Base-by-base conservation (phyloP, 345 rosid species). In the Durio zibethinus region DNA sequence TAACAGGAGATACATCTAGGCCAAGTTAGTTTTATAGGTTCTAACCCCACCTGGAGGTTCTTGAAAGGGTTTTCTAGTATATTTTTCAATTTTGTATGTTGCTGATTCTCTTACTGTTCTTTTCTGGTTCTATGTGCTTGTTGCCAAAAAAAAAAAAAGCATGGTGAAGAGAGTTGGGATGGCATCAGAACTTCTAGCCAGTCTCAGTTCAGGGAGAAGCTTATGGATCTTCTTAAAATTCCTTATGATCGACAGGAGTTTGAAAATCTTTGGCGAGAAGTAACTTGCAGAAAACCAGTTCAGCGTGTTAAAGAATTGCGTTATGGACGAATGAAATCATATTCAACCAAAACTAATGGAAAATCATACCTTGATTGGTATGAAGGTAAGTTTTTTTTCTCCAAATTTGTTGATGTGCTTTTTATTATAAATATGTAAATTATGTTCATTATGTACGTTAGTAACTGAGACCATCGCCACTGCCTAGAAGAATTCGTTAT, bases 281-380 rank as follows among this genome's bases (percentile, higher is more conserved):
- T 80, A 27, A 50, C 45, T 57, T 25, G 1, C 59, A 80, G 27
- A 63, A 88, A 74, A 76, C 87, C 77, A 3, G 15, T 74, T 74
- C 42, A 60, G 12, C 76, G 75, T 10, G 60, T 62, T 16, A 75
- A 57, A 73, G 76, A 83, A 14, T 61, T 87, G 48, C 91, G 94
- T 59, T 64, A 73, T 70, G 91, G 92, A 77, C 76, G 72, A 50
- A 78, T 48, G 20, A 82, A 54, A 66, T 4, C 53, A 23, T 82
- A 50, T 83, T 0, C 56, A 0, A 36, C 62, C 18, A 16, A 73
- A 7, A 45, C 42, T 77, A 0, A 35, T n/a, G 79, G 82, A 33
- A 78, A 45, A 76, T 92, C 98, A 33, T 92, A 82, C 82, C 84
- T 90, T 69, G 91, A 94, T 5, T 72, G 35, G 12, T 76, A 83